phyloP scores from a whole-genome alignment of 2,329 filamentous ascomycete genomes.

The Calonectria multiphialidica region DNA sequence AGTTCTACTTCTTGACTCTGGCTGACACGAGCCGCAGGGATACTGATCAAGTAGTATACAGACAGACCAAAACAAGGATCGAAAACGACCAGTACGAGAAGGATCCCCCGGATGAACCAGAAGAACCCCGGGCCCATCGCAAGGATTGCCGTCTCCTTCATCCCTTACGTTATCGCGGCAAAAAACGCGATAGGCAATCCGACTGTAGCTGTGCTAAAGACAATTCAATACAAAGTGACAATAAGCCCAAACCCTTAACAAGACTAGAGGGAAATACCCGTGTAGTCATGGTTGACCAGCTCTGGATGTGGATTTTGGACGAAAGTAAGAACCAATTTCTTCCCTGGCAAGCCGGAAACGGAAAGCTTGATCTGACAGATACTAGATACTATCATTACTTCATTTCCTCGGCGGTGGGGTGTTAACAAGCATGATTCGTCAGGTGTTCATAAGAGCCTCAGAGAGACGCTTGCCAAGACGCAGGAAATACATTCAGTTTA shows the following conservation, averaged over 20 bases:
- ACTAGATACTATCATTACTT: slow-evolving; percentile 49
- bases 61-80: background rate
- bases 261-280: slow-evolving; percentile 18
- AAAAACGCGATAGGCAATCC: background rate
- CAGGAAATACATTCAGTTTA: slow-evolving; percentile 47
- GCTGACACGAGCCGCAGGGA: background rate
- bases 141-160: background rate
- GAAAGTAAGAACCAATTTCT: slow-evolving; percentile 15
- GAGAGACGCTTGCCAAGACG: slow-evolving; percentile 43
- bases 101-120: background rate
- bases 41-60: slow-evolving; percentile 6
- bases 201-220: background rate
- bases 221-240: background rate
- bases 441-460: slow-evolving; percentile 55
- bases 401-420: slow-evolving; percentile 58
- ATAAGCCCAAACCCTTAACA: background rate
- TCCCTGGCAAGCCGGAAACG: too few species aligned
- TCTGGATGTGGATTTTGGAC: slow-evolving; percentile 59
- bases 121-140: background rate
- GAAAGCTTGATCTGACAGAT: background rate
- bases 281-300: slow-evolving; percentile 58
- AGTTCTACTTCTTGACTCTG: background rate
- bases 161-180: background rate
- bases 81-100: background rate
- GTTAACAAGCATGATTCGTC: slow-evolving; percentile 54